Conservation (phyloP, 2,329 filamentous ascomycete genomes). For the Calonectria fujianensis region DNA sequence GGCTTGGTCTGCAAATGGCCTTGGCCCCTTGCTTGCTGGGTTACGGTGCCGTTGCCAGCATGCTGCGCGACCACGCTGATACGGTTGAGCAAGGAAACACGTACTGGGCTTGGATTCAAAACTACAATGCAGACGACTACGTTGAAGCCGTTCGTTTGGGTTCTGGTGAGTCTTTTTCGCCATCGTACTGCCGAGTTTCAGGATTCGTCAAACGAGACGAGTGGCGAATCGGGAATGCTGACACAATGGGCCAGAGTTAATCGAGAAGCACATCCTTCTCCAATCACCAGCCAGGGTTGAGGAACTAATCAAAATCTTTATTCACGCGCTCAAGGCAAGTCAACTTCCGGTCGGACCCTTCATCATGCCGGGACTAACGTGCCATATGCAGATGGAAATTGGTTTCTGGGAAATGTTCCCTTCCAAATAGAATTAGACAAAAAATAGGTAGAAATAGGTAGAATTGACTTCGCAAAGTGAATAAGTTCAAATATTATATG, state of each 20-base stretch:
- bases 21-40: constrained; percentile 93
- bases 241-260: constrained; percentile 71
- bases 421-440: constrained; percentile 47
- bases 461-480: constrained; percentile 14
- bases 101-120: constrained; percentile 95
- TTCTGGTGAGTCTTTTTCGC: constrained; percentile 72
- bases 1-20: constrained; percentile 89
- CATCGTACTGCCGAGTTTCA: background rate
- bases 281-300: constrained; percentile 86
- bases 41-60: constrained; percentile 85
- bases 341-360: background rate
- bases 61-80: constrained; percentile 78
- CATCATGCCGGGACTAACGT: background rate
- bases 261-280: constrained; percentile 84
- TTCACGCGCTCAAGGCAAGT: constrained; percentile 87
- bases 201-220: background rate
- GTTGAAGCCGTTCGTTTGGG: constrained; percentile 81
- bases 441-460: background rate
- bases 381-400: constrained; percentile 67
- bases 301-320: constrained; percentile 88
- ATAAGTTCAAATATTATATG: constrained; percentile 43
- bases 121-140: constrained; percentile 90
- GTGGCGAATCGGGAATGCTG: constrained; percentile 12
- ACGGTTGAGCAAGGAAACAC: constrained; percentile 79
- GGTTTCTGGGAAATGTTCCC: constrained; percentile 75